phyloP scores from a whole-genome alignment of 1,284 basidiomycete species.

The Cutaneotrichosporon dermatis region DNA sequence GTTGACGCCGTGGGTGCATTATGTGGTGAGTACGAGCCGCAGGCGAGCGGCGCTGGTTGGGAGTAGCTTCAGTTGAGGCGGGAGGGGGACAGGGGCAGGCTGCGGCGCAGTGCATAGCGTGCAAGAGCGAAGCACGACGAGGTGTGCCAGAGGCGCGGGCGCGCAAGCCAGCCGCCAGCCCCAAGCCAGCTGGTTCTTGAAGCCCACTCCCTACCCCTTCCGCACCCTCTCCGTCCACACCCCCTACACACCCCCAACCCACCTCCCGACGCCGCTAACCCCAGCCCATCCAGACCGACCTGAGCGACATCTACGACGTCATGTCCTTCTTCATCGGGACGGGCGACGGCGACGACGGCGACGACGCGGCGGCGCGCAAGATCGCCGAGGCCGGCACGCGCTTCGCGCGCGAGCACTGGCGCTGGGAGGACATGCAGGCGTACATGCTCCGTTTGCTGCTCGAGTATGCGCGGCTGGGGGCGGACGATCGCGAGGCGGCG shows the following conservation, averaged over 20 bases:
- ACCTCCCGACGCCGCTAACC: neutral
- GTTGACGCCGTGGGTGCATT: slow-evolving; percentile 51
- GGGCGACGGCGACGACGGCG: slow-evolving; percentile 46
- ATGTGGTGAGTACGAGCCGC: slow-evolving; percentile 25
- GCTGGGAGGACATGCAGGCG: slow-evolving; percentile 51
- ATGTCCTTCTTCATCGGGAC: slow-evolving; percentile 53
- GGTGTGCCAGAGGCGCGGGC: too few relatives aligned
- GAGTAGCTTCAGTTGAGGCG: slow-evolving; percentile 24
- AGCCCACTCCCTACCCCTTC: too few relatives aligned
- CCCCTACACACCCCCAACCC: too few relatives aligned
- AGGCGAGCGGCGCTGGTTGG: too few relatives aligned
- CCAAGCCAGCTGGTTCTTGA: too few relatives aligned
- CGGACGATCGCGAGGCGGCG: neutral
- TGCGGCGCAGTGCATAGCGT: too few relatives aligned
- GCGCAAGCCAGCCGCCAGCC: too few relatives aligned
- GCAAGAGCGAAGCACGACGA: too few relatives aligned
- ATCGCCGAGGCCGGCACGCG: slow-evolving; percentile 49
- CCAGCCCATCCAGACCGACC: slow-evolving; percentile 49
- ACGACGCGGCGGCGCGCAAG: slow-evolving; percentile 46
- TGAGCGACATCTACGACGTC: slow-evolving; percentile 52
- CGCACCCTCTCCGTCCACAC: too few relatives aligned
- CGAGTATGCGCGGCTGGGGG: slow-evolving; percentile 2
- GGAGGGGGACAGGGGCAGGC: slow-evolving; percentile 8
- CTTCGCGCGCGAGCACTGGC: slow-evolving; percentile 51
- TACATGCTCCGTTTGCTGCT: slow-evolving; percentile 11